Conservation (phyloP, 2,329 filamentous ascomycete species). For the Stagonosporopsis cucurbitacearum region DNA sequence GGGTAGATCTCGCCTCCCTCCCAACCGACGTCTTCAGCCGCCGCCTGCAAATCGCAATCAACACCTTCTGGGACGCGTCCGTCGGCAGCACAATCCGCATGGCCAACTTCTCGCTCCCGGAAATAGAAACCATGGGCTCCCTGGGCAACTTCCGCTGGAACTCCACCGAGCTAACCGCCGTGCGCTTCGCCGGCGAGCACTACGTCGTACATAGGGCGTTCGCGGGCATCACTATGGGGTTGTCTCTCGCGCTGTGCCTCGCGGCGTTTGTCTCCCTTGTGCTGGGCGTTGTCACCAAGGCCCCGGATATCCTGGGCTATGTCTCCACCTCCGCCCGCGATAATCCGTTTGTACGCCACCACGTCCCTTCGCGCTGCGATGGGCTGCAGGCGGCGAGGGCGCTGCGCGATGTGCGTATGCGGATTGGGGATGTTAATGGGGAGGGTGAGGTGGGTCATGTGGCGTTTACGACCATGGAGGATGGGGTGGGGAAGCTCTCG, state of each 20-base stretch:
- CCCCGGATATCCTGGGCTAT: conserved; percentile 19
- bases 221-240: conserved; percentile 8
- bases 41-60: conserved; percentile 15
- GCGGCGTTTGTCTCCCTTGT: background rate
- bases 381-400: background rate
- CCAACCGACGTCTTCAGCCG: background rate
- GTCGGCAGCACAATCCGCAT: background rate
- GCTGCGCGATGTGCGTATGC: background rate
- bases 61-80: conserved; percentile 17
- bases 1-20: background rate
- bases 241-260: background rate
- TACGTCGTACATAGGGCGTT: conserved; percentile 9
- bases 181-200: background rate
- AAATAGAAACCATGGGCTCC: background rate
- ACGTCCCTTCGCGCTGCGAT: background rate
- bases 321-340: conserved; percentile 12
- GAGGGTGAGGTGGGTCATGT: conserved; percentile 13
- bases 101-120: background rate
- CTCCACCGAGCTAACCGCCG: background rate
- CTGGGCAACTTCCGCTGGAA: background rate
- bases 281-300: conserved; percentile 9
- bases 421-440: conserved; percentile 11
- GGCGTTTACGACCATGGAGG: conserved; percentile 17
- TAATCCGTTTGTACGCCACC: conserved; percentile 4
- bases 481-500: conserved; percentile 1